Percentiles rank a stretch among this genome's conserved stretches.
These are phyloP conservation scores for Telopea speciosissima DNA, from an alignment of 177 flowering plant species.

Conservation along the genomic window DNA sequence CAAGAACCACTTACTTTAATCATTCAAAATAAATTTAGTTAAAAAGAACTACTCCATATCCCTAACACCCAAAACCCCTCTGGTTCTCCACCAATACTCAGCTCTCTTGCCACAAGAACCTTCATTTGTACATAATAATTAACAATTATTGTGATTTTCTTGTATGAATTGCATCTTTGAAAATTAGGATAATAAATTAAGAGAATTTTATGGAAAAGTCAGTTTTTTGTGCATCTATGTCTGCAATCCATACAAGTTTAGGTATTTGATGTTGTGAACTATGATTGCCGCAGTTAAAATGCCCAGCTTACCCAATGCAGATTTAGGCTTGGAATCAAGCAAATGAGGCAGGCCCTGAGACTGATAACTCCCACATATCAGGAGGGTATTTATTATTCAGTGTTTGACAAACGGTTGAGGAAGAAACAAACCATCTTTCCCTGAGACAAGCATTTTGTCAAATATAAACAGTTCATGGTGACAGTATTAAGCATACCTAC, in stretches of 20 bases:
- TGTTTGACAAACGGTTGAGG: too few relatives aligned
- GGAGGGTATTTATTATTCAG: too few relatives aligned
- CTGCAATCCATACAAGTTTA: not conserved
- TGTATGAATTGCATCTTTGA: too few relatives aligned
- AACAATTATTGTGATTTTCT: too few relatives aligned
- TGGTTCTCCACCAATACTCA: not conserved
- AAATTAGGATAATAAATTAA: too few relatives aligned
- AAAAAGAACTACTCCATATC: not conserved
- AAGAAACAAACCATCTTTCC: not conserved
- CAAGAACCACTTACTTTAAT: not conserved
- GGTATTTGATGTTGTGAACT: not conserved
- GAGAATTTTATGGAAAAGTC: not conserved
- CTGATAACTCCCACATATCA: not conserved
- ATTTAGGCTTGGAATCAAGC: not conserved
- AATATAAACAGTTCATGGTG: not conserved
- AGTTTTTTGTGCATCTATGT: not conserved
- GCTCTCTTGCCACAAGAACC: not conserved
- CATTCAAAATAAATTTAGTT: not conserved
- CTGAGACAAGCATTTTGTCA: not conserved
- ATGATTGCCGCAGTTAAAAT: too few relatives aligned
- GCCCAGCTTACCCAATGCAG: not conserved
- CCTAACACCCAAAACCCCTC: not conserved
- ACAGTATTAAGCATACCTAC: slow-evolving; percentile 30
- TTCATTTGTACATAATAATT: not conserved
- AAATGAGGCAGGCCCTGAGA: not conserved